Evolutionary conservation across 306 rosid species (phyloP), one percentile per base, ranked within the genome.

Genomic region (Quercus berberidifolia): DNA sequence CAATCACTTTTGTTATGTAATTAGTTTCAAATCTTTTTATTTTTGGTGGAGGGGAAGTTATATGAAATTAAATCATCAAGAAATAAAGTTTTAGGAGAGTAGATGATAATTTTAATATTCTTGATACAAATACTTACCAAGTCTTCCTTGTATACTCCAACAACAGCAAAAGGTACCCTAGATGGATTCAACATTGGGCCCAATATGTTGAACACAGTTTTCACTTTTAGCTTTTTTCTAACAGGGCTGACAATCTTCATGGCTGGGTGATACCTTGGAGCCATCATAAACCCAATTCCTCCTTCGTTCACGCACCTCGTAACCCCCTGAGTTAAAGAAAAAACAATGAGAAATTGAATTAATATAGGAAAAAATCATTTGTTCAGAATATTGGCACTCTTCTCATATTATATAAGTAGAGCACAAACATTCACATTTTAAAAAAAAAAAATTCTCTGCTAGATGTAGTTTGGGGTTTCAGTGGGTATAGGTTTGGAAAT

Each of bases 101-200:
- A 28, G 4, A 63, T 25, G 20, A 60, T 30, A 28, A 38, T 55
- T 60, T 15, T 41, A 9, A 20, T 55, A 25, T 12, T 65, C 23
- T 73, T 43, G 9, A 55, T 78, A 55, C n/a, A 69, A 33, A 71
- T 25, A 26, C 76, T 83, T 83, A 95, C 99, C 86, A 95, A 83
- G 74, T 91, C 92, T 78, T 93, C 96, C 1, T 83, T 35, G 81
- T 90, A 95, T 56, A 95, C 99, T 18, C 99, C 99, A 55, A 95
- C 99, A 83, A 95, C 99, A 18, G 98, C 98, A 74, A 63, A 95
- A 56, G 93, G 86, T 21, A 92, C 97, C 74, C 83, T 80, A 10
- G 98, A 96, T 57, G 99, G 99, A 87, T 95, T 95, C 82, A 95
- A 85, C 97, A 93, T 71, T n/a, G 99, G 98, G 75, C 99, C 98